phyloP scores from a whole-genome alignment of 2,329 filamentous ascomycete species.

The Fusarium udum region DNA sequence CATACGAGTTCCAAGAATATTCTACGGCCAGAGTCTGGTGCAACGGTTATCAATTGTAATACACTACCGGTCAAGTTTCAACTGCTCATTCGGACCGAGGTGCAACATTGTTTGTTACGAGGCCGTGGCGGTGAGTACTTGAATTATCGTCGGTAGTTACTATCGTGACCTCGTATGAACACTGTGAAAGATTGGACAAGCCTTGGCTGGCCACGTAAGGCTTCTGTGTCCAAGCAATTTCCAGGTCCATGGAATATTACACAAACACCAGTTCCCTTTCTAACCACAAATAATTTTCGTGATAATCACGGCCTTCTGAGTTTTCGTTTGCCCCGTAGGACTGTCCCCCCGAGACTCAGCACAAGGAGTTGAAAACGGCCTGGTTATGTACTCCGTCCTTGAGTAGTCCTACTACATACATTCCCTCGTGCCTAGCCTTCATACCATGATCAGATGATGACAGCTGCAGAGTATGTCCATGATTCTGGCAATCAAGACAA shows the following conservation, averaged over 20 bases:
- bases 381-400: not conserved
- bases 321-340: rapidly evolving
- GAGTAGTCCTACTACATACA: too few relatives aligned
- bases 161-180: rapidly evolving
- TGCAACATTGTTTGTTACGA: not conserved
- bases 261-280: not conserved
- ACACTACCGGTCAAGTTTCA: not conserved
- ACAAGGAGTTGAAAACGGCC: rapidly evolving
- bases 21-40: not conserved
- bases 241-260: not conserved
- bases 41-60: not conserved
- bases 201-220: not conserved
- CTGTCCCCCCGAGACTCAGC: not conserved
- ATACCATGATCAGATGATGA: not conserved
- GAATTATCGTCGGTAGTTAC: not conserved
- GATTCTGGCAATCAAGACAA: rapidly evolving
- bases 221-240: not conserved
- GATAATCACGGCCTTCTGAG: rapidly evolving
- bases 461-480: rapidly evolving
- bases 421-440: rapidly evolving
- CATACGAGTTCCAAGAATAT: not conserved
- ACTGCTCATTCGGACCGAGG: not conserved
- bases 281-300: not conserved
- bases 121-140: not conserved
- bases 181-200: not conserved